Percentiles rank a stretch among this genome's conserved stretches.
Conservation (phyloP, 2,329 filamentous ascomycete species). For the Exophiala viscosa region DNA sequence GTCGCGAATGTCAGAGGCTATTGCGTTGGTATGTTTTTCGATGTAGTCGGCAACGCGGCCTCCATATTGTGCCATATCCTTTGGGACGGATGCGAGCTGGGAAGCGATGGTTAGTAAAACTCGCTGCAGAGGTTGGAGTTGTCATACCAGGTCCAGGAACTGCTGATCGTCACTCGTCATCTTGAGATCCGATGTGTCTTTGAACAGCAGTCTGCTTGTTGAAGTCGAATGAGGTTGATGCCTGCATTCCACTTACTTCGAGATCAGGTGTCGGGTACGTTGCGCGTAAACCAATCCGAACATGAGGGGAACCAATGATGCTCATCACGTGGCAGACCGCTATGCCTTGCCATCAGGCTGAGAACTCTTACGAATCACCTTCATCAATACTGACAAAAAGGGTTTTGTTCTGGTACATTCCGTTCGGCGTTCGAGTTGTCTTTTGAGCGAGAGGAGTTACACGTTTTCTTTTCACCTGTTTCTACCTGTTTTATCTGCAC, state of each 20-base stretch:
- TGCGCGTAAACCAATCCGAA: slow-evolving; percentile 3
- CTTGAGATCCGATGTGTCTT: slow-evolving; percentile 32
- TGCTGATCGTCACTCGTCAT: slow-evolving; percentile 80
- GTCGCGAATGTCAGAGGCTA: slow-evolving; percentile 68
- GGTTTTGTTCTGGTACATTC: slow-evolving; percentile 13
- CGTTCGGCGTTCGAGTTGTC: slow-evolving; percentile 4
- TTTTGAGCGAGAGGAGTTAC: not conserved
- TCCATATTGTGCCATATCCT: slow-evolving; percentile 68
- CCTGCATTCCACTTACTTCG: not conserved
- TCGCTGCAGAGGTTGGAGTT: not conserved
- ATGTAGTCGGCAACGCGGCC: slow-evolving; percentile 72
- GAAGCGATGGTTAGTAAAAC: slow-evolving; percentile 8
- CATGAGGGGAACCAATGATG: not conserved
- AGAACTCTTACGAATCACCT: slow-evolving; percentile 20
- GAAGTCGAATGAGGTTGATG: not conserved
- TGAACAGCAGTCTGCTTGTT: not conserved
- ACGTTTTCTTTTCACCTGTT: not conserved
- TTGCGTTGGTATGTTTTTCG: slow-evolving; percentile 74
- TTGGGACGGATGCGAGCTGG: slow-evolving; percentile 56
- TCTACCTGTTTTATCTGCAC: not conserved
- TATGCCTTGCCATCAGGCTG: slow-evolving; percentile 21
- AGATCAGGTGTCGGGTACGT: not conserved
- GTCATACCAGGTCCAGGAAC: slow-evolving; percentile 66
- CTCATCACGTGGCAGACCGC: slow-evolving; percentile 12
- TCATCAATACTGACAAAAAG: not conserved